Evolutionary conservation across 2,329 filamentous ascomycete genomes (phyloP).

Genomic region (Chlorencoelia australis): DNA sequence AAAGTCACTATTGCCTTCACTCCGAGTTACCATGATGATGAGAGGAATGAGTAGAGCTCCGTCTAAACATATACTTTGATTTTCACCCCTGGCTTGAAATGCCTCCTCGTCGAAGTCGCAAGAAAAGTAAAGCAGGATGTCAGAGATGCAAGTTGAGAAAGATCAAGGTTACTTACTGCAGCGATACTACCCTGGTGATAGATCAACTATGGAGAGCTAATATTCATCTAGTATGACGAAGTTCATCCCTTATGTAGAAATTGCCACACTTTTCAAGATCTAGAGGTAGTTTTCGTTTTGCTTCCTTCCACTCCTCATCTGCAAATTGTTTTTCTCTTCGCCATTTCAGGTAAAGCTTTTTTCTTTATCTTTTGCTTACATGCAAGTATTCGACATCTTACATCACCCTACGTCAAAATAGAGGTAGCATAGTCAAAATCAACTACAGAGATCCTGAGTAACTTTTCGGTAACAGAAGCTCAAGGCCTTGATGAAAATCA

Average conservation of each 20-base stretch:
- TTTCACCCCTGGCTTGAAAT: constrained; percentile 34
- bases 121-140: constrained; percentile 59
- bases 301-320: constrained; percentile 11
- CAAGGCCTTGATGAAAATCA: constrained; percentile 50
- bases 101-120: constrained; percentile 58
- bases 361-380: no score
- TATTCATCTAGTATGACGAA: constrained; percentile 44
- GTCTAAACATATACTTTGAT: no score
- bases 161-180: constrained; percentile 45
- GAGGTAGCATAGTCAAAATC: constrained; percentile 52
- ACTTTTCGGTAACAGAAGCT: constrained; percentile 45
- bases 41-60: no score
- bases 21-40: no score
- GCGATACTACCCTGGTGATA: background rate
- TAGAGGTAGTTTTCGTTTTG: constrained; percentile 49
- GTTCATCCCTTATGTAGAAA: constrained; percentile 55
- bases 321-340: no score
- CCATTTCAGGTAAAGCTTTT: no score
- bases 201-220: background rate
- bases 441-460: constrained; percentile 46
- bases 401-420: no score
- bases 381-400: no score
- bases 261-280: constrained; percentile 56
- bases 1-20: no score
- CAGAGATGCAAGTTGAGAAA: constrained; percentile 56